phyloP scores from a whole-genome alignment of 2,329 filamentous ascomycete genomes.

The Exophiala phaeomuriformis region DNA sequence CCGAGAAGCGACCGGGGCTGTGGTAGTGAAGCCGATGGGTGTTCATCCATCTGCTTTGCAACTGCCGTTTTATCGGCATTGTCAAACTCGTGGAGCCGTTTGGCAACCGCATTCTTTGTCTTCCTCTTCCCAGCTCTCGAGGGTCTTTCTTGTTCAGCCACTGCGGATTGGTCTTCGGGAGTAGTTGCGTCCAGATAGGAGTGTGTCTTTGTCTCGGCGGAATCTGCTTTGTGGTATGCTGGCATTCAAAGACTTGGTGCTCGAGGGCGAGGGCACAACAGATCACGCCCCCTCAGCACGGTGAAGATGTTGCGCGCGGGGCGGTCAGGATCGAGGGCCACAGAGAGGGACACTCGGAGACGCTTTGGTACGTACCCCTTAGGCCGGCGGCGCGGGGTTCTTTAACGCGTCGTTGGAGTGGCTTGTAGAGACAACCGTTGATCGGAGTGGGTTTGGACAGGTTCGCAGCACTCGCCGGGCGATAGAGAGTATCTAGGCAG shows the following conservation, averaged over 20 bases:
- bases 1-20: conserved; percentile 17
- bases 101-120: conserved; percentile 23
- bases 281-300: conserved; percentile 8
- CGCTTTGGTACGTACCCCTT: not conserved
- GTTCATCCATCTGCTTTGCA: conserved; percentile 15
- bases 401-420: conserved; percentile 7
- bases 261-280: conserved; percentile 7
- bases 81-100: conserved; percentile 16
- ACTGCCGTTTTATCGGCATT: conserved; percentile 16
- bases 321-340: not conserved
- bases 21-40: conserved; percentile 9
- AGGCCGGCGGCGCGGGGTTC: conserved; percentile 6
- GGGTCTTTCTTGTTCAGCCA: conserved; percentile 15
- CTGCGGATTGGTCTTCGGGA: conserved; percentile 7
- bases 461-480: not conserved
- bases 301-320: not conserved
- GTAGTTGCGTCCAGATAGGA: not conserved
- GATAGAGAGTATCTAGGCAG: not conserved
- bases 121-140: conserved; percentile 22
- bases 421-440: conserved; percentile 1
- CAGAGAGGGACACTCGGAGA: not conserved
- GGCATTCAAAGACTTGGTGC: conserved; percentile 19
- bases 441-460: not conserved
- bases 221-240: conserved; percentile 16
- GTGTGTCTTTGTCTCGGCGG: conserved; percentile 9